phyloP scores from a whole-genome alignment of 805 yeast genomes.

The Lipomyces starkeyi region DNA sequence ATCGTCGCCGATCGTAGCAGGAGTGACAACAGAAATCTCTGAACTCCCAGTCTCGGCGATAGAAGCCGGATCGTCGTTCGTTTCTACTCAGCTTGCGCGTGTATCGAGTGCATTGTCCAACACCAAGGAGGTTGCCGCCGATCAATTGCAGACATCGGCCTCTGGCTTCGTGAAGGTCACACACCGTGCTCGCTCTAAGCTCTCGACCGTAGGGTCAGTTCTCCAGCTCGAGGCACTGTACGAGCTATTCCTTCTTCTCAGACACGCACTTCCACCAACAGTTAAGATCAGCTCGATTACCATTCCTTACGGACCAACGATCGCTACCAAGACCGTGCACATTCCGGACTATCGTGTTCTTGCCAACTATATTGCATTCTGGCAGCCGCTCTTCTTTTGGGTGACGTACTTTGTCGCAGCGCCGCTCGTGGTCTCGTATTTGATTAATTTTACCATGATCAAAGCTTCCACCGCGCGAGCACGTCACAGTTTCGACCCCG shows the following conservation, averaged over 20 bases:
- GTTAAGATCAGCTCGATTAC: conserved; percentile 6
- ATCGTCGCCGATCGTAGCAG: not conserved
- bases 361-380: conserved; percentile 31
- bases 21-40: not conserved
- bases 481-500: conserved; percentile 37
- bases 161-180: conserved; percentile 5
- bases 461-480: conserved; percentile 26
- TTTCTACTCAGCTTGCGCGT: conserved; percentile 4
- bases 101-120: not conserved
- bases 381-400: conserved; percentile 44
- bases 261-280: conserved; percentile 14
- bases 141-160: not conserved
- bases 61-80: conserved; percentile 4
- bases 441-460: conserved; percentile 46
- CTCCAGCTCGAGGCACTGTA: conserved; percentile 6
- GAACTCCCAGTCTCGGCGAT: not conserved
- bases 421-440: conserved; percentile 44
- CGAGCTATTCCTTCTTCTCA: conserved; percentile 21
- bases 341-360: conserved; percentile 32
- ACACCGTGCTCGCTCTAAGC: conserved; percentile 19
- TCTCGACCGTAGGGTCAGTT: conserved; percentile 27
- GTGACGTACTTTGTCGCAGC: conserved; percentile 35
- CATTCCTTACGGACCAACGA: conserved; percentile 12
- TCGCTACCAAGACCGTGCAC: conserved; percentile 9
- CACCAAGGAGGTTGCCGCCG: conserved; percentile 1